Evolutionary conservation across 768 basidiomycete species (phyloP).

Genomic region (Kwoniella pini): DNA sequence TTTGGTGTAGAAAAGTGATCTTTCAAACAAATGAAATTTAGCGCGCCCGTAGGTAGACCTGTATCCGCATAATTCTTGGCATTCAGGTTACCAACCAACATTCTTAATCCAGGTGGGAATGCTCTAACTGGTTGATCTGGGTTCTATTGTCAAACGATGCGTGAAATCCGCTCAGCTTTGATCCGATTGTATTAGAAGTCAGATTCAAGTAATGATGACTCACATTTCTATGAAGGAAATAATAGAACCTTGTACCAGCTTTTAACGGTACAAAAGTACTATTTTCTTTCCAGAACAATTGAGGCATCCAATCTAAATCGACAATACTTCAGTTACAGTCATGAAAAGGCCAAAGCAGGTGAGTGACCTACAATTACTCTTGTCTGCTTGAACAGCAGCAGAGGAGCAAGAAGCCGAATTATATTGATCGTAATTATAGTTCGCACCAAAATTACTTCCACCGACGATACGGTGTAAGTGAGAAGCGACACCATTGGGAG

Average conservation of each 20-base stretch:
- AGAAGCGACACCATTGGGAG: slow-evolving; percentile 22
- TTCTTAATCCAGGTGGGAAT: slow-evolving; percentile 38
- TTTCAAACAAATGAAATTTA: slow-evolving; percentile 24
- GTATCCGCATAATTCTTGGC: slow-evolving; percentile 10
- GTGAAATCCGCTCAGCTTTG: neutral
- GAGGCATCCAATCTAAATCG: slow-evolving; percentile 25
- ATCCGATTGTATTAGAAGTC: neutral
- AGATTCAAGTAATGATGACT: neutral
- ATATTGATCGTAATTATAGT: slow-evolving; percentile 28
- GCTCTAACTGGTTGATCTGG: slow-evolving; percentile 20
- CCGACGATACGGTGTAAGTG: slow-evolving; percentile 37
- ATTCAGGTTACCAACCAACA: slow-evolving; percentile 18
- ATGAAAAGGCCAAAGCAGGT: too few relatives aligned
- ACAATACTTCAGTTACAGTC: too few relatives aligned
- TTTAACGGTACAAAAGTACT: slow-evolving; percentile 19
- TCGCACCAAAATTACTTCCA: slow-evolving; percentile 30
- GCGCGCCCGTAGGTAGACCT: slow-evolving; percentile 1
- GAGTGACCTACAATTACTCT: slow-evolving; percentile 35
- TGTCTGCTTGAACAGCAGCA: slow-evolving; percentile 32
- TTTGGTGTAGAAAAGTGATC: slow-evolving; percentile 20
- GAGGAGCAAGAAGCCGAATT: slow-evolving; percentile 24
- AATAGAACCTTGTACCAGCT: slow-evolving; percentile 41
- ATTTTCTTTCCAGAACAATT: slow-evolving; percentile 30
- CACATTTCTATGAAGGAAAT: slow-evolving; percentile 41
- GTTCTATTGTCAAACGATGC: neutral